Evolutionary conservation across 2,329 filamentous ascomycete species (phyloP), one percentile per base, ranked within the genome.

Genomic region (Alternaria consortialis): DNA sequence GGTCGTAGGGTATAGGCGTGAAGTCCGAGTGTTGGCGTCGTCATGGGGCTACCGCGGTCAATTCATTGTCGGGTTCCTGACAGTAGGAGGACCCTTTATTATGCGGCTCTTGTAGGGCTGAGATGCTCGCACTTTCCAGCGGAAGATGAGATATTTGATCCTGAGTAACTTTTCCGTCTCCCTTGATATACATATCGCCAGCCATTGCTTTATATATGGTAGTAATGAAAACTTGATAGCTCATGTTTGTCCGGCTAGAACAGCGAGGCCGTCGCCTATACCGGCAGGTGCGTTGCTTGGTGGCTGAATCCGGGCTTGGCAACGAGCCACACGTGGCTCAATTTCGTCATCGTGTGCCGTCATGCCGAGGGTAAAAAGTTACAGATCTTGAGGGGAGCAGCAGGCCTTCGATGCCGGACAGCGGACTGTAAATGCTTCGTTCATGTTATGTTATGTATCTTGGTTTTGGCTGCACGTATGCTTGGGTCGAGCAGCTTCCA

Each of bases 71-170:
- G 53, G 53, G 37, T 42, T 52, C 58, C 58, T 48, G 52, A 40
- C 54, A 55, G 46, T 23, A 40, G 39, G 54, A 58, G 39, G 54
- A 58, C 58, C 53, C 58, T 62, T 25, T 5, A 23, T 51, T 39
- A 50, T 64, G 61, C 51, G 61, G 54, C 58, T 55, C 53, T 36
- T 25, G 34, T 39, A 61, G 51, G 54, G 61, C 61, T 63, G 58
- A 12, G 23, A 36, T 42, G 20, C 17, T 36, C 20, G 27, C 34
- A 43, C 34, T 32, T 36, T 48, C 36, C 25, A 34, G 7, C 11
- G 20, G 23, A 42, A 17, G 15, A 27, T 29, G 27, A 4, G 36
- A 40, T 11, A 12, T 7, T 20, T 6, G 1, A n/a, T 25, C 23
- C 2, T 12, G 39, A 23, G 5, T 32, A 27, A 7, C 44, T 40